A percentile compares a stretch with the other conserved stretches of the same genome.
Conservation (phyloP, 768 basidiomycete genomes). For the Hebeloma cylindrosporum region DNA sequence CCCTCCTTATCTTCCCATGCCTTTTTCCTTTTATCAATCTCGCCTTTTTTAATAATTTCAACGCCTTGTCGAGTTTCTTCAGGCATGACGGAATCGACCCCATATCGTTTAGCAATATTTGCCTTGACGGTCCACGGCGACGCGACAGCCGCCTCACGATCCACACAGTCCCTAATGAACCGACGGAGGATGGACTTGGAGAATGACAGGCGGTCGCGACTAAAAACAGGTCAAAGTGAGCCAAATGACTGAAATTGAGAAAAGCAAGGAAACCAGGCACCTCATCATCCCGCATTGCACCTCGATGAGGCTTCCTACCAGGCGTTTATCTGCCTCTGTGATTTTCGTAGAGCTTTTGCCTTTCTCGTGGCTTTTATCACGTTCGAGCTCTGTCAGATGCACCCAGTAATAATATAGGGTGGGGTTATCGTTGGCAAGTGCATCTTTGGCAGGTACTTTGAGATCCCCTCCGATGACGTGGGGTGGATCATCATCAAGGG, state of each 20-base stretch:
- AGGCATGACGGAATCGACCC: slow-evolving; percentile 82
- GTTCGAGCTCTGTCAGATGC: slow-evolving; percentile 77
- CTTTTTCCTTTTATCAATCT: slow-evolving; percentile 92
- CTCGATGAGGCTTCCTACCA: slow-evolving; percentile 79
- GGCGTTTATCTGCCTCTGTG: slow-evolving; percentile 53
- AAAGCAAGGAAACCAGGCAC: slow-evolving; percentile 42
- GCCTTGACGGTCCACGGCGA: slow-evolving; percentile 96
- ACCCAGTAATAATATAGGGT: slow-evolving; percentile 85
- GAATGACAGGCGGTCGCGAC: slow-evolving; percentile 93
- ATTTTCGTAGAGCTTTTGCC: slow-evolving; percentile 54
- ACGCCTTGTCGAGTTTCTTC: slow-evolving; percentile 80
- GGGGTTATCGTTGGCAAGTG: slow-evolving; percentile 73
- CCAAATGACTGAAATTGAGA: not conserved
- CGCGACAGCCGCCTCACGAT: slow-evolving; percentile 87
- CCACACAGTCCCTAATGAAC: slow-evolving; percentile 94
- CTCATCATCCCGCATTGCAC: slow-evolving; percentile 80
- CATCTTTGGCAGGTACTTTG: slow-evolving; percentile 69
- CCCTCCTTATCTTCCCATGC: slow-evolving; percentile 88
- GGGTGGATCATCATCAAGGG: slow-evolving; percentile 48
- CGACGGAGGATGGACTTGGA: slow-evolving; percentile 96
- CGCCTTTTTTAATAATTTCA: slow-evolving; percentile 77
- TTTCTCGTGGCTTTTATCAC: slow-evolving; percentile 66
- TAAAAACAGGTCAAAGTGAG: slow-evolving; percentile 30
- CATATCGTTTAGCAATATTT: slow-evolving; percentile 79
- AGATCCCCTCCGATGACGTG: slow-evolving; percentile 83